Base-by-base conservation (phyloP, 2,329 filamentous ascomycete species). In the Onygenales sp. region DNA sequence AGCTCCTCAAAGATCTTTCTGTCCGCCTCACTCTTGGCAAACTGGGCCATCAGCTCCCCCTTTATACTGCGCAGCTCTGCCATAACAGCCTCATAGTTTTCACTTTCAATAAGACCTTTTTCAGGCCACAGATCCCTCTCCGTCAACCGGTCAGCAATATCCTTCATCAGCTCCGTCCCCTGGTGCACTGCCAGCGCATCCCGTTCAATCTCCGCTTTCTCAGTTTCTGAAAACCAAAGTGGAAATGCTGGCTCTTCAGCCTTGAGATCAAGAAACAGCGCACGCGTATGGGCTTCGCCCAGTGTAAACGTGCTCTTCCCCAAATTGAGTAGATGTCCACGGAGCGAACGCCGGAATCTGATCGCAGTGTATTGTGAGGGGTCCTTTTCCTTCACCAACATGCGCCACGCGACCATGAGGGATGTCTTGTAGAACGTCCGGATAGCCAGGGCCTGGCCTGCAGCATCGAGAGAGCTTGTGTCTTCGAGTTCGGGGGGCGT, bases 1-100 rank as follows among this genome's bases (percentile, higher is more conserved):
- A 56, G 52, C 6, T 13, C 53, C 47, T 43, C 42, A 58, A 60
- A 60, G 52, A 52, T 55, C 57, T 58, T 54, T 38, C n/a, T 44
- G 27, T 36, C 50, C 13, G 10, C 41, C 13, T 43, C 50, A 45
- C 41, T 36, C 38, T 44, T 33, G 2, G n/a, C 9, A 21, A 17
- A 21, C 17, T 11, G 13, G 11, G 14, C n/a, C n/a, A 44, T 35
- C 17, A 46, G 8, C 10, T 47, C 41, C 17, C 27, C 27, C 41
- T 52, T 51, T 27, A 43, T 31, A 21, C n/a, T 31, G 14, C 38
- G 35, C 42, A 49, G 33, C 21, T 38, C 32, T 4, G 46, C 11
- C 46, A 49, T 49, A 7, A 49, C 17, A 49, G 33, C 32, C 14
- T 49, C 33, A 39, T 39, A 39, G 7, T 42, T 47, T 11, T 52